Evolutionary conservation across 2,329 filamentous ascomycete genomes (phyloP).

Genomic region (Ascochyta lentis): DNA sequence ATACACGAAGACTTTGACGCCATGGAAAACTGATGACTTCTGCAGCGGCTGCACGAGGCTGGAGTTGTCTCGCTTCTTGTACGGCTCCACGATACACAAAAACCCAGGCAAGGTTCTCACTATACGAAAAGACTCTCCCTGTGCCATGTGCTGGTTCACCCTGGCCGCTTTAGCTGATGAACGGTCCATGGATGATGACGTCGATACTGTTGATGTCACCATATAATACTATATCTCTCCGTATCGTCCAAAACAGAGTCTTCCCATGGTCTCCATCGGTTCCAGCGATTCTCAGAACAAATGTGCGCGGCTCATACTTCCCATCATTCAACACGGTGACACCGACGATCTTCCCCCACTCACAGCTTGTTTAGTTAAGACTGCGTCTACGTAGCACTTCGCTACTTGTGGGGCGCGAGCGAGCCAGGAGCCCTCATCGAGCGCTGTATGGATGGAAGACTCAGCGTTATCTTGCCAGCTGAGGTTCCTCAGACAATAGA

Average conservation of each 20-base stretch:
- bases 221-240: not conserved
- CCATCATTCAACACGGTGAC: not conserved
- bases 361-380: not conserved
- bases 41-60: not conserved
- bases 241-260: not conserved
- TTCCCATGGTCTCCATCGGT: not conserved
- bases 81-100: not conserved
- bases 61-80: not conserved
- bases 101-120: not conserved
- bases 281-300: not conserved
- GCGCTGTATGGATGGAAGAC: not conserved
- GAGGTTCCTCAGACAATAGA: not conserved
- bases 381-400: not conserved
- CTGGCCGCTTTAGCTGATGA: not conserved
- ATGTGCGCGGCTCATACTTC: not conserved
- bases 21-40: not conserved
- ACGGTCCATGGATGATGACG: not conserved
- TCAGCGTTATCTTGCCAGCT: not conserved
- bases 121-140: not conserved
- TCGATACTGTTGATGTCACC: not conserved
- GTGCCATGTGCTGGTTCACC: not conserved
- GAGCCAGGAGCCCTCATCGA: not conserved
- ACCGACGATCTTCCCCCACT: not conserved
- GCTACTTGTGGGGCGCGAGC: not conserved
- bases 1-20: not conserved